Evolutionary conservation across 805 yeast genomes (phyloP).

Genomic region (Myxozyma lipomycoides): DNA sequence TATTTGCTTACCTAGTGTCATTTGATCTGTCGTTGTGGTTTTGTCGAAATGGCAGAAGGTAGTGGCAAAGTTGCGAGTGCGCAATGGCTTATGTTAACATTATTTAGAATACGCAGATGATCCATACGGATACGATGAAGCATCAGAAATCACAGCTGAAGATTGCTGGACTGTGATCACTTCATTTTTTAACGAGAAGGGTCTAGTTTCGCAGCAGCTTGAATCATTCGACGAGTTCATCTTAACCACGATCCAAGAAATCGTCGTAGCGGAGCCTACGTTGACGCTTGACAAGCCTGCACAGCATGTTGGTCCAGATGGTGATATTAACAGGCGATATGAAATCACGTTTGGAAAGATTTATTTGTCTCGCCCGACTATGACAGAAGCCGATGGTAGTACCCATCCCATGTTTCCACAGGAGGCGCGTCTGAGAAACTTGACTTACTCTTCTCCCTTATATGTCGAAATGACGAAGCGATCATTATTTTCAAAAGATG

Average conservation of each 20-base stretch:
- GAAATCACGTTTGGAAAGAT: constrained; percentile 98
- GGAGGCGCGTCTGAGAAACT: constrained; percentile 92
- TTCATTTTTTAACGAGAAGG: constrained; percentile 92
- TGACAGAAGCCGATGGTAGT: constrained; percentile 99
- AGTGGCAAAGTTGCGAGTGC: too few relatives aligned
- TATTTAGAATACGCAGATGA: constrained; percentile 41
- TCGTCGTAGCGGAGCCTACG: constrained; percentile 92
- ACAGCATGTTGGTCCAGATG: constrained; percentile 88
- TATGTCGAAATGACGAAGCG: constrained; percentile 94
- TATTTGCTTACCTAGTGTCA: not conserved
- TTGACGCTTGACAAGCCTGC: constrained; percentile 96
- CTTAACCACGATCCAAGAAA: constrained; percentile 92
- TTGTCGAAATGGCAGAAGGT: constrained; percentile 23
- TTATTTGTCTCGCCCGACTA: constrained; percentile 92
- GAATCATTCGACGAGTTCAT: constrained; percentile 98
- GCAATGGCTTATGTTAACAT: not conserved
- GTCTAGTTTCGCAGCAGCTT: constrained; percentile 94
- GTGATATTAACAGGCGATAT: constrained; percentile 84
- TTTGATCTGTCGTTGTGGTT: not conserved
- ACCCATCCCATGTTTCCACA: constrained; percentile 98
- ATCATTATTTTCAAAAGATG: constrained; percentile 79
- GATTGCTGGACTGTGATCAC: constrained; percentile 99
- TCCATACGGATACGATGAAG: constrained; percentile 69
- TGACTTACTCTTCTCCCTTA: constrained; percentile 93
- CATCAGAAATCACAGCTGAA: constrained; percentile 82